A percentile compares a stretch with the other conserved stretches of the same genome.
phyloP scores from a whole-genome alignment of 1,284 basidiomycete genomes.

The Leccinum insigne region DNA sequence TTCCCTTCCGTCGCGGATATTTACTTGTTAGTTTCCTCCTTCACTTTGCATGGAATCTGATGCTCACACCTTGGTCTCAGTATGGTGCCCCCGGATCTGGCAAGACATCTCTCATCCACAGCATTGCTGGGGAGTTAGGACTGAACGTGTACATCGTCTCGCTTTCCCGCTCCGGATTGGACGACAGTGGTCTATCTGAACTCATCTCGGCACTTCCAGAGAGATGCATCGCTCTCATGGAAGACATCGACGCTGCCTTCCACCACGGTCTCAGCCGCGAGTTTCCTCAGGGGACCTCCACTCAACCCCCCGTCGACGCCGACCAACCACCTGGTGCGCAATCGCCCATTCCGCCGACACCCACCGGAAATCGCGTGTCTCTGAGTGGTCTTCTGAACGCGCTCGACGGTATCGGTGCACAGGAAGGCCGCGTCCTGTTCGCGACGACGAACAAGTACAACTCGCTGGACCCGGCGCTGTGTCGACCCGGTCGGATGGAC shows the following conservation, averaged over 20 bases:
- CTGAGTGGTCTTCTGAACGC: conserved; percentile 75
- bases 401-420: conserved; percentile 73
- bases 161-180: conserved; percentile 67
- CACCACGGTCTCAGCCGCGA: conserved; percentile 54
- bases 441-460: conserved; percentile 75
- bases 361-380: conserved; percentile 41
- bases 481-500: conserved; percentile 80
- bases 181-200: conserved; percentile 61
- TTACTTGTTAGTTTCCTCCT: conserved; percentile 45
- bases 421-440: conserved; percentile 75
- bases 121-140: conserved; percentile 72
- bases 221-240: conserved; percentile 74
- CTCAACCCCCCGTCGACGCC: not conserved
- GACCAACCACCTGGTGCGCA: not conserved
- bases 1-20: conserved; percentile 74
- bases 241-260: conserved; percentile 80
- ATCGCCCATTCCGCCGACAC: conserved; percentile 6
- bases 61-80: conserved; percentile 30
- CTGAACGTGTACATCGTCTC: conserved; percentile 76
- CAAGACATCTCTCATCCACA: conserved; percentile 75
- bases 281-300: not conserved
- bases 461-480: conserved; percentile 68
- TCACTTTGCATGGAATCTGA: not conserved
- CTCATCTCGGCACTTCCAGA: conserved; percentile 67
- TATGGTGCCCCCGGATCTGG: conserved; percentile 76